Conservation (phyloP, 202 grass and related monocot genomes). For the Elaeis oleifera region DNA sequence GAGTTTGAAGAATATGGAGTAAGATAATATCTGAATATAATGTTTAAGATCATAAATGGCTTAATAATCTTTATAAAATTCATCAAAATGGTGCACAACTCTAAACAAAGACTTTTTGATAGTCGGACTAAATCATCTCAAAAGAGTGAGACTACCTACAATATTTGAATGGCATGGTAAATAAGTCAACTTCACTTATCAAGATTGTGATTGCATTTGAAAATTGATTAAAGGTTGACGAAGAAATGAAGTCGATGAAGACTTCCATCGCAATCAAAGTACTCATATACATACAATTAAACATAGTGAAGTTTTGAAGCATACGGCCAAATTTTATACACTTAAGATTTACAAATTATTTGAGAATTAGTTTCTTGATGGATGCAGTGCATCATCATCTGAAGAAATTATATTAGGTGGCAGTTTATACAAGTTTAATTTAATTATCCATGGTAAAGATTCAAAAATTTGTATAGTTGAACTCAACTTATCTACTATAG, state of each 20-base stretch:
- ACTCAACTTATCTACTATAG: too few relatives aligned
- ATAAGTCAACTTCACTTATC: constrained; percentile 39
- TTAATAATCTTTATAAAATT: constrained; percentile 66
- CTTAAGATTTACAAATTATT: constrained; percentile 75
- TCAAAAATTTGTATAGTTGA: constrained; percentile 29
- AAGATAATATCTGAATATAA: constrained; percentile 57
- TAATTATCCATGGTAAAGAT: constrained; percentile 55
- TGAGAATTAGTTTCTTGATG: constrained; percentile 68
- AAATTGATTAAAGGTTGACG: constrained; percentile 52
- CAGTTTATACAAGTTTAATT: constrained; percentile 47
- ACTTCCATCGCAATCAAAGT: constrained; percentile 42
- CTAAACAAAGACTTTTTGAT: constrained; percentile 64
- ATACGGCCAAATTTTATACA: constrained; percentile 60
- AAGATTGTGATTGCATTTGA: constrained; percentile 41
- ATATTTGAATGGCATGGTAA: constrained; percentile 20
- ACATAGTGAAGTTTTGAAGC: constrained; percentile 76
- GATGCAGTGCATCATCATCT: constrained; percentile 25
- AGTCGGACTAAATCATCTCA: constrained; percentile 51
- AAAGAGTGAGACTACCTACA: constrained; percentile 41
- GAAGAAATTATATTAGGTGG: constrained; percentile 1
- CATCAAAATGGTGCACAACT: constrained; percentile 51
- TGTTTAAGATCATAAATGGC: constrained; percentile 67
- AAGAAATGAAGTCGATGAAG: constrained; percentile 59
- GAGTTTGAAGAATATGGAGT: constrained; percentile 64
- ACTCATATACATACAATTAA: constrained; percentile 51